phyloP scores from a whole-genome alignment of 2,329 filamentous ascomycete species.

The Sporothrix pallida region DNA sequence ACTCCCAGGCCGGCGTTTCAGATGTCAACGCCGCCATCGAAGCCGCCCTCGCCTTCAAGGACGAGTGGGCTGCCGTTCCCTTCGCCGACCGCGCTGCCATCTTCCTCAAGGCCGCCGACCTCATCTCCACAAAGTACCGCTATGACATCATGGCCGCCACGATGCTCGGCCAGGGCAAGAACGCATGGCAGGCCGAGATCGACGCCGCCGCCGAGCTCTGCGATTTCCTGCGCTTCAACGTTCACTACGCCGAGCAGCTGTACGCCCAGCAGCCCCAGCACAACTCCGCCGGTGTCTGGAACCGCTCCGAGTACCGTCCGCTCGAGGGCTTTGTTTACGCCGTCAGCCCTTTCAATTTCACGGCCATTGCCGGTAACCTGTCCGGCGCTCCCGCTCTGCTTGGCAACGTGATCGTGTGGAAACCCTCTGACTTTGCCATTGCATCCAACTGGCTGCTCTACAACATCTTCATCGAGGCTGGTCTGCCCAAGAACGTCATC shows the following conservation, averaged over 20 bases:
- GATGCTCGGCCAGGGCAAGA: slow-evolving; percentile 97
- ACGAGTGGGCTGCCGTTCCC: slow-evolving; percentile 81
- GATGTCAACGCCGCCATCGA: slow-evolving; percentile 83
- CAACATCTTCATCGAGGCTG: slow-evolving; percentile 88
- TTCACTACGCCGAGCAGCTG: slow-evolving; percentile 89
- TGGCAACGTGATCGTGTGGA: slow-evolving; percentile 96
- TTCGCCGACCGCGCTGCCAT: slow-evolving; percentile 91
- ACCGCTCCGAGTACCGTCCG: slow-evolving; percentile 85
- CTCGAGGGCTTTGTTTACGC: slow-evolving; percentile 96
- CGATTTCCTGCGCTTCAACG: slow-evolving; percentile 94
- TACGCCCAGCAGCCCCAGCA: slow-evolving; percentile 86
- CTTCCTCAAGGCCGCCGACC: slow-evolving; percentile 93
- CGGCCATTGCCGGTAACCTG: slow-evolving; percentile 88
- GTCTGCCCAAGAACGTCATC: slow-evolving; percentile 85
- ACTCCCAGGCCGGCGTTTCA: slow-evolving; percentile 77
- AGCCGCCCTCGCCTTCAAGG: slow-evolving; percentile 82
- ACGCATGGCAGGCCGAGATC: slow-evolving; percentile 99
- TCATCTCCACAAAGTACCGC: slow-evolving; percentile 89
- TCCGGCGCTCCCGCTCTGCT: slow-evolving; percentile 82
- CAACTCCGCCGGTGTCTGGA: slow-evolving; percentile 86
- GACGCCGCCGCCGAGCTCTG: slow-evolving; percentile 90
- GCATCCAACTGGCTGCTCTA: slow-evolving; percentile 92
- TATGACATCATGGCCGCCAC: slow-evolving; percentile 97
- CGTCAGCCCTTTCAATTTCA: slow-evolving; percentile 96
- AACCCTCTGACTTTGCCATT: slow-evolving; percentile 88